Percentiles rank a stretch among this genome's conserved stretches.
These are phyloP conservation scores for Tetradesmus obliquus DNA, from an alignment of 139 green algal species.

Conservation along the genomic window DNA sequence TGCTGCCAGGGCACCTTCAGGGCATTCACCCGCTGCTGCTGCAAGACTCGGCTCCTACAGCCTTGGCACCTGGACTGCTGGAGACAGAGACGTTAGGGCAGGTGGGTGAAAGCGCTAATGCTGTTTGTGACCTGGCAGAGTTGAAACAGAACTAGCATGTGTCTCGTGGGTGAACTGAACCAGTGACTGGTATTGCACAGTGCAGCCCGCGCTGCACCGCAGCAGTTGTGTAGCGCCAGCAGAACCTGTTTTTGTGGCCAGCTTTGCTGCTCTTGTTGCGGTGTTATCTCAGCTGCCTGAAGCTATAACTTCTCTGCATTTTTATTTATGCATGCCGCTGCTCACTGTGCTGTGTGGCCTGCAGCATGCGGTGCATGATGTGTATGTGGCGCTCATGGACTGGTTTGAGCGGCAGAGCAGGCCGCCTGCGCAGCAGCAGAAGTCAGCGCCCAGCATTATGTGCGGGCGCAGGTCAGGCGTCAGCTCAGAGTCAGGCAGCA, in stretches of 20 bases:
- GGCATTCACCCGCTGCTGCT: slow-evolving; percentile 27
- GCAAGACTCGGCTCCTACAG: neutral
- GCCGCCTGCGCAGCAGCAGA: neutral
- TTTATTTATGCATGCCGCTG: too few relatives aligned
- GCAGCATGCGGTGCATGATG: neutral
- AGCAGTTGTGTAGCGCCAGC: too few relatives aligned
- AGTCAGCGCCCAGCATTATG: neutral
- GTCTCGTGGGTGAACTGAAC: too few relatives aligned
- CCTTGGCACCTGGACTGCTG: slow-evolving; percentile 23
- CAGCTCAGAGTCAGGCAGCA: slow-evolving; percentile 9
- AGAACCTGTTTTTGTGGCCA: too few relatives aligned
- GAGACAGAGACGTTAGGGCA: slow-evolving; percentile 4
- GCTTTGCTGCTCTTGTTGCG: too few relatives aligned
- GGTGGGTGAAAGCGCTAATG: neutral
- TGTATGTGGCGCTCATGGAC: slow-evolving; percentile 38
- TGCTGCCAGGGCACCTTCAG: slow-evolving; percentile 8
- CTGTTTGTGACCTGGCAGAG: too few relatives aligned
- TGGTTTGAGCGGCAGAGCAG: slow-evolving; percentile 40
- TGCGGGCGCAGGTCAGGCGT: neutral
- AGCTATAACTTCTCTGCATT: too few relatives aligned
- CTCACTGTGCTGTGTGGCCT: neutral
- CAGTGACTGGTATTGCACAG: too few relatives aligned
- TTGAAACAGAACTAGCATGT: too few relatives aligned
- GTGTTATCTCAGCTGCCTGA: too few relatives aligned
- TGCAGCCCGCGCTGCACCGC: too few relatives aligned